Percentiles rank a stretch among this genome's conserved stretches.
Conservation (phyloP, 805 yeast species). For the Suhomyces tanzawaensis region DNA sequence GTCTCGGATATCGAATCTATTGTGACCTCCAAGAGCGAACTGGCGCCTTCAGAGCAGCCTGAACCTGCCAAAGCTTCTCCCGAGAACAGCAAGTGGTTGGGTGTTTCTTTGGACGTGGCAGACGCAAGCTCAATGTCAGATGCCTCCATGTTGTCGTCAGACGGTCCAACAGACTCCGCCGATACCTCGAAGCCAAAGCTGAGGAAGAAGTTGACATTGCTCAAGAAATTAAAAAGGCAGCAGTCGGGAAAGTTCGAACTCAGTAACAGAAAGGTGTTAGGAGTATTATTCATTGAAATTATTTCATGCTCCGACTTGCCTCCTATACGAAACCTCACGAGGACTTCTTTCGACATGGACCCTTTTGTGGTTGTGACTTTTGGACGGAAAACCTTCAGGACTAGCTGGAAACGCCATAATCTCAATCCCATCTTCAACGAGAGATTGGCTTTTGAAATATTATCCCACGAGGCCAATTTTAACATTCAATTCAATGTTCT, state of each 20-base stretch:
- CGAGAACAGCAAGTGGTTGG: not conserved
- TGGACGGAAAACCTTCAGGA: slow-evolving; percentile 82
- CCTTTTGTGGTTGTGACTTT: slow-evolving; percentile 92
- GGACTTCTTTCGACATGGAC: slow-evolving; percentile 90
- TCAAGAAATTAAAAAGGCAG: slow-evolving; percentile 7
- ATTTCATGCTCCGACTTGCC: slow-evolving; percentile 76
- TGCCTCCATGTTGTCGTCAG: slow-evolving; percentile 15
- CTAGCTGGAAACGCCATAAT: slow-evolving; percentile 81
- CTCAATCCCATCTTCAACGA: slow-evolving; percentile 82
- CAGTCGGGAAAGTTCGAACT: slow-evolving; percentile 32
- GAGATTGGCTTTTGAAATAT: slow-evolving; percentile 72
- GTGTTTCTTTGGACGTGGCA: slow-evolving; percentile 1
- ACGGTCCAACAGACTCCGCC: not conserved
- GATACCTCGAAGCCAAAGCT: not conserved
- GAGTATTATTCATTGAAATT: slow-evolving; percentile 77
- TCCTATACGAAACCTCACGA: slow-evolving; percentile 63
- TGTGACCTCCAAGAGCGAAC: not conserved
- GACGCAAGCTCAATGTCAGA: slow-evolving; percentile 22
- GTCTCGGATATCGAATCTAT: slow-evolving; percentile 33
- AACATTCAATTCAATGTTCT: slow-evolving; percentile 69
- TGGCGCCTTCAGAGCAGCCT: not conserved
- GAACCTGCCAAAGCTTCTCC: not conserved
- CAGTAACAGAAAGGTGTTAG: slow-evolving; percentile 45
- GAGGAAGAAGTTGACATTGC: slow-evolving; percentile 14
- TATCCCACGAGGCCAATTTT: slow-evolving; percentile 61